These are phyloP conservation scores for Skeletonema grethae DNA, from an alignment of 108 stramenopile genomes.

Conservation along the genomic window DNA sequence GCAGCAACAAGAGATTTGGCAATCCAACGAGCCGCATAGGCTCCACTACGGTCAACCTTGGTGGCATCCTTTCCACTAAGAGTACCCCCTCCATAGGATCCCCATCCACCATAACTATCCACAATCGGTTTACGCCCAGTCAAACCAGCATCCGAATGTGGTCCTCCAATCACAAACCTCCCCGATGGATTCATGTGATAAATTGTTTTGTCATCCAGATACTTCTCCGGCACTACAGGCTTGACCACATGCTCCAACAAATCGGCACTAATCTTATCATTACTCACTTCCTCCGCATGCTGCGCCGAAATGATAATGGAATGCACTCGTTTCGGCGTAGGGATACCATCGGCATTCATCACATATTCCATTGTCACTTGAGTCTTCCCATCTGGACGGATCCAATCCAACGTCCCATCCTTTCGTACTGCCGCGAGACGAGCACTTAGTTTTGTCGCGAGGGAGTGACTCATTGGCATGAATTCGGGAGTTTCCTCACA, in stretches of 20 bases:
- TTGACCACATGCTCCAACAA: slow-evolving; percentile 98
- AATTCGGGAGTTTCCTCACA: slow-evolving; percentile 92
- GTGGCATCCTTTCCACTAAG: slow-evolving; percentile 97
- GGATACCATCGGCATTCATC: slow-evolving; percentile 71
- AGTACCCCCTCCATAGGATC: slow-evolving; percentile 96
- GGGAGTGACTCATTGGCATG: slow-evolving; percentile 95
- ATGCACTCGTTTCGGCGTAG: slow-evolving; percentile 92
- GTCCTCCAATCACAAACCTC: slow-evolving; percentile 96
- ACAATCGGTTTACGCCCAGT: slow-evolving; percentile 97
- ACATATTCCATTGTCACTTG: slow-evolving; percentile 94
- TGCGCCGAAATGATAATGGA: slow-evolving; percentile 97
- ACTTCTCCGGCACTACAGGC: slow-evolving; percentile 95
- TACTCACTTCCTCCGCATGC: slow-evolving; percentile 91
- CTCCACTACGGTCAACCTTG: slow-evolving; percentile 95
- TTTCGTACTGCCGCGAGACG: slow-evolving; percentile 94
- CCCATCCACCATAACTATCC: slow-evolving; percentile 98
- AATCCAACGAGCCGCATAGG: slow-evolving; percentile 96
- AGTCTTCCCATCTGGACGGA: slow-evolving; percentile 97
- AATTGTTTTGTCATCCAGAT: slow-evolving; percentile 95
- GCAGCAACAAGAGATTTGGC: too few relatives aligned
- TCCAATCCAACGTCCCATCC: slow-evolving; percentile 93
- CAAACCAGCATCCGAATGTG: slow-evolving; percentile 97
- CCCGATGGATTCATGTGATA: slow-evolving; percentile 95
- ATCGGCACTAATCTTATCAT: slow-evolving; percentile 92
- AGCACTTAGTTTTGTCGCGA: slow-evolving; percentile 90